A percentile compares a stretch with the other conserved stretches of the same genome.
Evolutionary conservation across 257 asterid species (phyloP).

Genomic region (Penstemon barbatus): DNA sequence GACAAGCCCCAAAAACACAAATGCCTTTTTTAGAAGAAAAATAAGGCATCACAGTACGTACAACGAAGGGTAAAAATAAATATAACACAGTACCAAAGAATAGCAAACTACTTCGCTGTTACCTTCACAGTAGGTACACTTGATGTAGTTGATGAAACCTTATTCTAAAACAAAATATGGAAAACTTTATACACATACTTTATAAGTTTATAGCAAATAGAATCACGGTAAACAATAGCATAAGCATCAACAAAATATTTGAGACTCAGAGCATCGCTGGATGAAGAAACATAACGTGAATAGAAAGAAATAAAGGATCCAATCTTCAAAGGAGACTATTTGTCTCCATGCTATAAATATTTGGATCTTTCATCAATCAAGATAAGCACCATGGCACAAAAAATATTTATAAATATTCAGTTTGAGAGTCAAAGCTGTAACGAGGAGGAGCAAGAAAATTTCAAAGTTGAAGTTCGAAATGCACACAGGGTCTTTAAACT

Average conservation of each 20-base stretch:
- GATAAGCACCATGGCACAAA: too few relatives aligned
- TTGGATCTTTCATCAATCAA: background rate
- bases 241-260: conserved; percentile 1
- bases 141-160: conserved; percentile 50
- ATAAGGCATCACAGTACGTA: background rate
- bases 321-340: too few relatives aligned
- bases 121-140: conserved; percentile 58
- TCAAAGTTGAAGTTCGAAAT: too few relatives aligned
- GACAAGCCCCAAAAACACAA: background rate
- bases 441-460: too few relatives aligned
- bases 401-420: too few relatives aligned
- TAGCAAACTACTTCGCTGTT: conserved; percentile 5
- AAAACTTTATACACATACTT: background rate
- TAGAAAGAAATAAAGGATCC: background rate
- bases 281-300: background rate
- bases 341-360: background rate
- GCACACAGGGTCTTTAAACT: too few relatives aligned
- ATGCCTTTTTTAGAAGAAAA: background rate
- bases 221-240: background rate
- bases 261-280: background rate
- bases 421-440: too few relatives aligned
- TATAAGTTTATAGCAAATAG: background rate
- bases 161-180: conserved; percentile 41
- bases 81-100: background rate
- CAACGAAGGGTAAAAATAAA: background rate